A percentile compares a stretch with the other conserved stretches of the same genome.
phyloP scores from a whole-genome alignment of 163 green algal species.

The Scenedesmus sp. region DNA sequence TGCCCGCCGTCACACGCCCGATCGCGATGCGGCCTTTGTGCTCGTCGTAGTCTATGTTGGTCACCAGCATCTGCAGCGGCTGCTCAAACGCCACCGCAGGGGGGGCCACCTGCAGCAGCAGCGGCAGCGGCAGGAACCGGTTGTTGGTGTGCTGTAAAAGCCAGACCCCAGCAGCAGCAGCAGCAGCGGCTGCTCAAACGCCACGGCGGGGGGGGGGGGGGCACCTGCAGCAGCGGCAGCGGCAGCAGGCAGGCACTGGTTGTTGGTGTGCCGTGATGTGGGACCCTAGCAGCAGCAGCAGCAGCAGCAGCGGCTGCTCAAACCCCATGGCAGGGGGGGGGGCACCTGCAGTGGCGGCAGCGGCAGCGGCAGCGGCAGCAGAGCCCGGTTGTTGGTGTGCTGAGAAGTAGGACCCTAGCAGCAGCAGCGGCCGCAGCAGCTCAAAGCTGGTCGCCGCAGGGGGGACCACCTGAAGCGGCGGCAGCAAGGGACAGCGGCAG shows the following conservation, averaged over 20 bases:
- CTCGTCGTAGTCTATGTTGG: slow-evolving; percentile 98
- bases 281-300: slow-evolving; percentile 94
- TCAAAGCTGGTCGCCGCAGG: too few relatives aligned
- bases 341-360: too few relatives aligned
- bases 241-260: slow-evolving; percentile 89
- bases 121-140: too few relatives aligned
- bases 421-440: neutral
- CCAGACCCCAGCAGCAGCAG: neutral
- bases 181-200: slow-evolving; percentile 72
- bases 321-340: too few relatives aligned
- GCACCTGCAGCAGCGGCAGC: slow-evolving; percentile 52
- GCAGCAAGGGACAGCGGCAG: neutral
- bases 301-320: slow-evolving; percentile 74
- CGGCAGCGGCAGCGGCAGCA: slow-evolving; percentile 73
- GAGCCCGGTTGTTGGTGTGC: slow-evolving; percentile 53
- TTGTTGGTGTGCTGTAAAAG: too few relatives aligned
- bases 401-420: too few relatives aligned
- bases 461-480: neutral
- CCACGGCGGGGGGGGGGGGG: slow-evolving; percentile 75
- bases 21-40: slow-evolving; percentile 98
- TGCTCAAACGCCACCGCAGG: slow-evolving; percentile 73
- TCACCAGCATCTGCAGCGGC: slow-evolving; percentile 94
- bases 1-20: slow-evolving; percentile 89
- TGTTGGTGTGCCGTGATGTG: slow-evolving; percentile 96
- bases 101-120: slow-evolving; percentile 59